Evolutionary conservation across 257 asterid genomes (phyloP), one percentile per base, ranked within the genome.

Genomic region (Plantago ovata): DNA sequence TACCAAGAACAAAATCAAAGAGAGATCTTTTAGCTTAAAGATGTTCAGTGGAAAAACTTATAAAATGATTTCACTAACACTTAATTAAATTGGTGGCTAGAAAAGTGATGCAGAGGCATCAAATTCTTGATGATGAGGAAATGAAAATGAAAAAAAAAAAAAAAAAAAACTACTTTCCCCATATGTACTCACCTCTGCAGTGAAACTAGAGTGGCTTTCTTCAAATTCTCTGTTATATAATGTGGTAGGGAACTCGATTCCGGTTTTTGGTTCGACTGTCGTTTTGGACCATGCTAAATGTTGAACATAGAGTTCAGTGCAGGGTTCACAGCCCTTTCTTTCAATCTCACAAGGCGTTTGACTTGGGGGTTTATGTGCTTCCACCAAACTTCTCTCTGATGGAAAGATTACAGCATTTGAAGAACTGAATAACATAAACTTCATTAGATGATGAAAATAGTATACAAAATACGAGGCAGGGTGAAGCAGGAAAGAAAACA

Each of bases 191-290:
- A 93, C 99, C 96, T 89, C 97, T 28, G 95, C 81, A 62, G 78
- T 52, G 67, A 86, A 84, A 66, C 58, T 73, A 47, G 84, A 73
- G 70, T 58, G 62, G 44, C 60, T 68, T 63, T 89, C 89, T 48
- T 76, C 83, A 48, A 79, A 56, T 39, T 73, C 68, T 32, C 42
- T 67, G 71, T 74, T 73, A 41, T 77, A 92, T 86, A 93, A 77
- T 74, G 81, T 55, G 58, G 89, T 69, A 23, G 99, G 99, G 66
- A 93, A 93, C 81, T 84, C 97, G 45, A 89, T 79, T 52, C 99
- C 99, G 44, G 99, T 93, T 78, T 69, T 75, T 13, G 86, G 81
- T 77, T 93, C 99, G 24, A 85, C 75, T 39, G 86, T 77, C 65
- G 64, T 81, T 63, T 79, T 82, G 38, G 86, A 71, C 89, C 86